Evolutionary conservation across 345 rosid genomes (phyloP).

Genomic region (Murraya paniculata): DNA sequence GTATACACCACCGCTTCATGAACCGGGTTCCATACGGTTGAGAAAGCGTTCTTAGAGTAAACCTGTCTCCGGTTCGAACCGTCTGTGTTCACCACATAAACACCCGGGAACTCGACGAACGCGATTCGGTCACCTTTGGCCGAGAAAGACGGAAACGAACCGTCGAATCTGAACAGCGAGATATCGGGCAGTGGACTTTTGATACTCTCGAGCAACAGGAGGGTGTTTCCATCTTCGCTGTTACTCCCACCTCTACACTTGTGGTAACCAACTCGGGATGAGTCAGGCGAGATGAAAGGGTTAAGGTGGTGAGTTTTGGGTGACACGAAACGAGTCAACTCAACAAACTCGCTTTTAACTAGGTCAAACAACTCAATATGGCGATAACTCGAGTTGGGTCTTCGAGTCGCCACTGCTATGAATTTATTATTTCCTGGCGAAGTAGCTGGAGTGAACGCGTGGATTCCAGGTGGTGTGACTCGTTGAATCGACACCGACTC

Average conservation of each 20-base stretch:
- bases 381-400: slow-evolving; percentile 55
- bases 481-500: slow-evolving; percentile 53
- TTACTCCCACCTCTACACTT: slow-evolving; percentile 58
- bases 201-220: slow-evolving; percentile 59
- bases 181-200: slow-evolving; percentile 46
- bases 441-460: slow-evolving; percentile 90
- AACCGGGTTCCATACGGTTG: slow-evolving; percentile 77
- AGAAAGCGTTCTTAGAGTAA: slow-evolving; percentile 51
- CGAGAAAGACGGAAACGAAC: slow-evolving; percentile 88
- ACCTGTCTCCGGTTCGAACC: slow-evolving; percentile 63
- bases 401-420: slow-evolving; percentile 79
- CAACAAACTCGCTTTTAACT: slow-evolving; percentile 45
- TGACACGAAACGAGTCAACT: slow-evolving; percentile 67
- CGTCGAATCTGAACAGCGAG: slow-evolving; percentile 78
- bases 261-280: slow-evolving; percentile 74
- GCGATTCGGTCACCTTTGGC: slow-evolving; percentile 71
- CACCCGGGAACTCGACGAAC: slow-evolving; percentile 69
- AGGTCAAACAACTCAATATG: slow-evolving; percentile 78
- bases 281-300: slow-evolving; percentile 84
- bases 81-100: slow-evolving; percentile 72
- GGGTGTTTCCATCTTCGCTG: slow-evolving; percentile 33
- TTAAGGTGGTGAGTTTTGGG: slow-evolving; percentile 71
- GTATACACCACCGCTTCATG: slow-evolving; percentile 60
- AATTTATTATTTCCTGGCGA: slow-evolving; percentile 69
- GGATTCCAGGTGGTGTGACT: slow-evolving; percentile 80